These are phyloP conservation scores for Paramecium primaurelia DNA, from an alignment of 73 alveolate genomes.

Conservation along the genomic window DNA sequence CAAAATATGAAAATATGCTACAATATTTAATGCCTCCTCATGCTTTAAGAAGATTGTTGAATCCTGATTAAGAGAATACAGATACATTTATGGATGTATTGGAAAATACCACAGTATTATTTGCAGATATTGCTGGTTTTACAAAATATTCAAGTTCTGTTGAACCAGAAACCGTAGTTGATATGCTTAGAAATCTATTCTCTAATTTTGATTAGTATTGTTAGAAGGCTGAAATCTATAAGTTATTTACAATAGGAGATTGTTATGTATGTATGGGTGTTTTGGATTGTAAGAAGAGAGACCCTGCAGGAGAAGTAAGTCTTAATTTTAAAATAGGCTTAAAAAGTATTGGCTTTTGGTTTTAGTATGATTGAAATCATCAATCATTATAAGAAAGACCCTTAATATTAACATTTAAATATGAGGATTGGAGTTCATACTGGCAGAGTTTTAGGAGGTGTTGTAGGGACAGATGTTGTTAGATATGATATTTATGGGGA, in stretches of 20 bases:
- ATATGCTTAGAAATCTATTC: slow-evolving; percentile 86
- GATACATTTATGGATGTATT: slow-evolving; percentile 78
- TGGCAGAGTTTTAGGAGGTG: slow-evolving; percentile 84
- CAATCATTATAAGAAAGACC: slow-evolving; percentile 79
- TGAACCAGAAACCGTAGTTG: slow-evolving; percentile 88
- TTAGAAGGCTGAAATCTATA: slow-evolving; percentile 85
- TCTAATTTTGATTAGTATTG: slow-evolving; percentile 92
- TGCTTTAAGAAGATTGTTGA: slow-evolving; percentile 5
- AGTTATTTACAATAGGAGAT: slow-evolving; percentile 98
- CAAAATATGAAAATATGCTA: not conserved
- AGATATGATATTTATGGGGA: slow-evolving; percentile 98
- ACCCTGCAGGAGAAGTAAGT: slow-evolving; percentile 88
- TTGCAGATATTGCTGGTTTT: slow-evolving; percentile 91
- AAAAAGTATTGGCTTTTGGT: slow-evolving; percentile 60
- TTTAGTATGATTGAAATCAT: slow-evolving; percentile 91
- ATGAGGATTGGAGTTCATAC: slow-evolving; percentile 93
- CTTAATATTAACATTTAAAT: slow-evolving; percentile 59
- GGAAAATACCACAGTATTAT: slow-evolving; percentile 86
- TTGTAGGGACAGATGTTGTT: slow-evolving; percentile 86
- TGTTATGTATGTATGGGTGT: slow-evolving; percentile 96
- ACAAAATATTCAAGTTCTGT: slow-evolving; percentile 74
- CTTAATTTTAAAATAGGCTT: not conserved
- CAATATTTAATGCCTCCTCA: slow-evolving; percentile 10
- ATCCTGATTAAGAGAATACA: slow-evolving; percentile 3
- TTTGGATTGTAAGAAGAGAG: slow-evolving; percentile 88